These are phyloP conservation scores for Actinomucor elegans DNA, from an alignment of 371 early-diverging fungal species.

Conservation along the genomic window DNA sequence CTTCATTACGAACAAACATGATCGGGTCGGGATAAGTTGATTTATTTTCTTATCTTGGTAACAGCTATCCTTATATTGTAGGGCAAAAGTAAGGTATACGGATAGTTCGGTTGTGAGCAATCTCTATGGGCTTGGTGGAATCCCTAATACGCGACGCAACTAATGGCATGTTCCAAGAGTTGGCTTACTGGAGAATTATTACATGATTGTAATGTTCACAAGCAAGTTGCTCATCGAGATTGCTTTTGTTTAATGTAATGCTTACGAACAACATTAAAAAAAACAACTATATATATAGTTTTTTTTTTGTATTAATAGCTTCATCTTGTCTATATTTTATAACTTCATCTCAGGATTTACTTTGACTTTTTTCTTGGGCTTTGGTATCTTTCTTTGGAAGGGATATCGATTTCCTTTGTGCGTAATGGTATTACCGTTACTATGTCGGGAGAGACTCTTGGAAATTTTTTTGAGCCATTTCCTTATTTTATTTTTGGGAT, in stretches of 20 bases:
- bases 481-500: background rate
- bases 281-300: background rate
- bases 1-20: conserved; percentile 11
- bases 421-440: conserved; percentile 4
- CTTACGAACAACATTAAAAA: too few species aligned
- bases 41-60: conserved; percentile 10
- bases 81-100: conserved; percentile 11
- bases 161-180: conserved; percentile 6
- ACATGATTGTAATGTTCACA: conserved; percentile 8
- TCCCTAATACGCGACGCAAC: conserved; percentile 12
- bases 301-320: background rate
- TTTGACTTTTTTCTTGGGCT: too few species aligned
- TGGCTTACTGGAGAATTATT: conserved; percentile 2
- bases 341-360: too few species aligned
- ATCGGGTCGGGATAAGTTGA: conserved; percentile 8
- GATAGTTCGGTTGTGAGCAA: conserved; percentile 14
- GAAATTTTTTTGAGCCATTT: conserved; percentile 4
- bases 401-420: too few species aligned
- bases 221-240: conserved; percentile 8
- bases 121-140: conserved; percentile 12
- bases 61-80: conserved; percentile 9
- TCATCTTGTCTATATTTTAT: too few species aligned
- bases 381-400: too few species aligned
- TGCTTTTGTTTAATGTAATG: background rate
- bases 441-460: conserved; percentile 4